phyloP scores from a whole-genome alignment of 371 early-diverging fungal genomes.

The Rhizopus sp. region DNA sequence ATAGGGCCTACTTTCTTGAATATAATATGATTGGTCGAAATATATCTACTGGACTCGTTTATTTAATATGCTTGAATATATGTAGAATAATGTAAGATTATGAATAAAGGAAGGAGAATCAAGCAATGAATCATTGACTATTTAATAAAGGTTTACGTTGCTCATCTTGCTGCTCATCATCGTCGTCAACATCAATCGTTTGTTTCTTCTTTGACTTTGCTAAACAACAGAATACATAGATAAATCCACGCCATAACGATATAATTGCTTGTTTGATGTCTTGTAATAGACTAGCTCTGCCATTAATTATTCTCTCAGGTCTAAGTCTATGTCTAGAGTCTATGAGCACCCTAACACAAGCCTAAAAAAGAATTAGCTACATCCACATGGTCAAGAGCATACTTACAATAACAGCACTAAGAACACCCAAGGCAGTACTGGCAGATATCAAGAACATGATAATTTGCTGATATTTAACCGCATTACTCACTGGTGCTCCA shows the following conservation, averaged over 20 bases:
- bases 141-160: slow-evolving; percentile 9
- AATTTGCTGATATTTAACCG: slow-evolving; percentile 76
- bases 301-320: slow-evolving; percentile 56
- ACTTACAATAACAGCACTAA: slow-evolving; percentile 57
- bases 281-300: slow-evolving; percentile 27
- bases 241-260: slow-evolving; percentile 2
- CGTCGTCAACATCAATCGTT: neutral
- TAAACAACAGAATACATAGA: slow-evolving; percentile 11
- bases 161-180: slow-evolving; percentile 13
- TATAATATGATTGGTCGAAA: no score
- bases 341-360: slow-evolving; percentile 58
- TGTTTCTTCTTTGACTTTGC: slow-evolving; percentile 6
- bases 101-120: neutral
- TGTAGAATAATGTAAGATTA: no score
- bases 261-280: slow-evolving; percentile 22
- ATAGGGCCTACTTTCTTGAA: neutral
- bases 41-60: no score
- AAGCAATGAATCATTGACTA: neutral
- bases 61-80: no score
- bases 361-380: slow-evolving; percentile 14
- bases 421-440: slow-evolving; percentile 57
- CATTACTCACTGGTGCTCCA: slow-evolving; percentile 75
- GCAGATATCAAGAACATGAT: slow-evolving; percentile 81
- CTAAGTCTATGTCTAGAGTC: slow-evolving; percentile 60
- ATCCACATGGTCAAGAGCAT: neutral